Base-by-base conservation (phyloP, 352 stramenopile species). In the Phytophthora sp. region DNA sequence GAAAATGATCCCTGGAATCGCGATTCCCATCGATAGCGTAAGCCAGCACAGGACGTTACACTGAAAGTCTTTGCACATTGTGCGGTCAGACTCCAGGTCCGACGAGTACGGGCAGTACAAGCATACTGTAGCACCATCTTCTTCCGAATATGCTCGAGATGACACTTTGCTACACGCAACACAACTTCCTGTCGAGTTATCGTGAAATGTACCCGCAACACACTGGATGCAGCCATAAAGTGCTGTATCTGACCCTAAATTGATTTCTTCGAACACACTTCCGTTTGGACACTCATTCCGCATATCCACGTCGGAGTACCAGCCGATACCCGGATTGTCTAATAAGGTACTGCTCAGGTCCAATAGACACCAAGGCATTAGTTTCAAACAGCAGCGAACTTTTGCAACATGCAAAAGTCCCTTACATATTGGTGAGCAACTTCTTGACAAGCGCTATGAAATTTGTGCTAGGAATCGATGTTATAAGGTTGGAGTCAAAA, bases 161-260 rank as follows among this genome's bases (percentile, higher is more conserved):
- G 76, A 88, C 0, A 88, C 79, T 42, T 75, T 42, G 21, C 62
- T 54, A 20, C 81, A 91, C 1, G 61, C 46, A 2, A 73, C 42
- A 57, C 81, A 91, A 6, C 48, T 68, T 35, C 72, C 68, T 8
- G 62, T 77, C 0, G 46, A 62, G 17, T 83, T 81, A 48, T 91
- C 73, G 46, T 91, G 81, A 42, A 73, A 91, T 13, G 69, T 79
- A 4, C 81, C 81, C 8, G 73, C 81, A 24, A 72, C 57, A 43
- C 81, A 91, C 53, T 91, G 81, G 44, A 88, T 87, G 31, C 81
- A 91, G 0, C 81, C 79, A 12, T 74, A 84, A 12, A 91, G 56
- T 18, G 52, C 49, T 4, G 60, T 37, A 23, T 70, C 52, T 7
- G 44, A 48, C 0, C 20, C 52, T 13, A 84, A 26, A 34, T 59